Base-by-base conservation (phyloP, 352 stramenopile species). In the Phytophthora macrochlamydospora region DNA sequence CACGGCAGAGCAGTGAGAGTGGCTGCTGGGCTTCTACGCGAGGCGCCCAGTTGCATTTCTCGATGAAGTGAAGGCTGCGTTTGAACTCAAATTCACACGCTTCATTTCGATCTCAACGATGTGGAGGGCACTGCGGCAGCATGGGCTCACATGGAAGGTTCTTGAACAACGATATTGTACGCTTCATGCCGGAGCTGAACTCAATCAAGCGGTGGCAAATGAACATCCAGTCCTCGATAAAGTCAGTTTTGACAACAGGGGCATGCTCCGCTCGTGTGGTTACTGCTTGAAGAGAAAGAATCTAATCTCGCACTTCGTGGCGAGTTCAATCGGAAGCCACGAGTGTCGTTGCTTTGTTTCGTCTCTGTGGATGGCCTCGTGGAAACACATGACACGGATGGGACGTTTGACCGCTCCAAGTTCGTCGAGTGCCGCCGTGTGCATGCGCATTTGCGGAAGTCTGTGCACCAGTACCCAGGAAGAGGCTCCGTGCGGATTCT, bases 11-110 rank as follows among this genome's bases (percentile, higher is more conserved):
- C 46, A 63, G 56, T 37, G 56, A 49, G 2, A 63, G 48, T 63
- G 58, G 49, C 40, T 59, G 31, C 58, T 65, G 50, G 50, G 54
- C 24, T 65, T 59, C 58, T 65, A 59, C 50, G 42, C 58, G 40
- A 55, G 18, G 40, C 30, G 59, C 24, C 40, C 58, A 30, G 58
- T 59, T 59, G 50, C 38, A 18, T 65, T 59, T 59, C 49, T 65
- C 42, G 50, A 65, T 54, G 40, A 65, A 58, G 50, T 42, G 13
- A 65, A 65, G 50, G 14, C 46, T 56, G 50, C 59, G 11, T 46
- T 59, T 65, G 18, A 59, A 49, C n/a, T 45, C 35, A 57, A 57
- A 37, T 52, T 57, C 29, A 45, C 56, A 45, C 56, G 56, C 42
- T 60, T 43, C 37, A 43, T 43, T 43, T 43, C 37, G 37, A 43